Base-by-base conservation (phyloP, 495 filamentous ascomycete genomes). In the Neurospora africana region DNA sequence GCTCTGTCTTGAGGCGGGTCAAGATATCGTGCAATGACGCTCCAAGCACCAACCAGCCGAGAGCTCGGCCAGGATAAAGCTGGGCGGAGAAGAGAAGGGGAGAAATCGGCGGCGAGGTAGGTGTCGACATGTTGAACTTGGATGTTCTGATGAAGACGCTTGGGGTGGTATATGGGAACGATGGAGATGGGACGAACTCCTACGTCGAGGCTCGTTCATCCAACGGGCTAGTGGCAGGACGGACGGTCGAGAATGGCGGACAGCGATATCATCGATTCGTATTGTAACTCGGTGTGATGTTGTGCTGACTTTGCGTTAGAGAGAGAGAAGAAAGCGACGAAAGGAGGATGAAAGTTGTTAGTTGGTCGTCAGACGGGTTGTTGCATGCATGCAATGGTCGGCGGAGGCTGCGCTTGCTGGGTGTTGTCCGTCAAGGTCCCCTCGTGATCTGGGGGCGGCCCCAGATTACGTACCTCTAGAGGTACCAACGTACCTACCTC, bases 1-100 rank as follows among this genome's bases (percentile, higher is more conserved):
- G 90, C 78, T 97, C 91, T 36, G 92, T 90, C 77, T 97, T 97
- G 69, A 98, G 83, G 43, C 91, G 88, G 38, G 89, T 92, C 38
- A 98, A 82, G 72, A 96, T 86, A 76, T 97, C 93, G 81, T 97
- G 93, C 44, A 98, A 85, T 2, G 95, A 97, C 72, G 91, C 90
- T 70, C 95, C 95, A 61, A 99, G 89, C 30, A 89, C 94, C 69
- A 97, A 86, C 75, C 93, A 93, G 23, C 93, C 93, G 41, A 98
- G 80, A 37, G 88, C 91, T 74, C 90, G 88, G 44, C 91, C 90
- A 8, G 94, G 94, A 76, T 90, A 83, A 30, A 97, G 88, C 80
- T 91, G 89, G 67, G 89, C 89, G 44, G 89, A 84, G 75, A 87
- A 87, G 74, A 83, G 84, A 65, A 65, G 53, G 53, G 94, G 94